Evolutionary conservation across 768 basidiomycete genomes (phyloP), one percentile per base, ranked within the genome.

Genomic region (Mycena rebaudengoi): DNA sequence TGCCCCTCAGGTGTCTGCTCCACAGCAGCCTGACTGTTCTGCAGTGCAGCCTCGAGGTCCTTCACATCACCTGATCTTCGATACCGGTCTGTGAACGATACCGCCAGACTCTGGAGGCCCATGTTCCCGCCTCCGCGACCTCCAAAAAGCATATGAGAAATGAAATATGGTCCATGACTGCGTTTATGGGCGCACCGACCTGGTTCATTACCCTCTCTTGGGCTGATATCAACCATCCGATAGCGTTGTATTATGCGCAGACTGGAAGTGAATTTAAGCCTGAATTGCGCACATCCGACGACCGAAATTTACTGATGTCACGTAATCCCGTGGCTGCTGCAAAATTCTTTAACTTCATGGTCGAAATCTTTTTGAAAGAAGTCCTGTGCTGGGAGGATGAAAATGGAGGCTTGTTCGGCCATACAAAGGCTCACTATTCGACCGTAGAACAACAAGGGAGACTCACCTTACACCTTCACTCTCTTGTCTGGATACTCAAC

Each of bases 181-280:
- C 62, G n/a, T 51, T 54, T 16, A 21, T 40, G 12, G 71, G 74
- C n/a, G 73, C 75, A 12, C 77, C 76, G 13, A 67, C 66, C 0
- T 79, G 78, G 77, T 79, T 73, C 64, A 70, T 79, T 0, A 80
- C 78, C 11, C 43, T 78, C 26, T 70, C 77, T 4, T 77, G 76
- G 13, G 72, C 70, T 18, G 76, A 57, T 16, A 14, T 21, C 1
- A 2, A 16, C 4, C 55, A 57, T 45, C 55, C 55, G 5, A 3
- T 57, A 13, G 39, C 39, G 1, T 4, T 57, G 3, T 57, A 57
- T 21, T 57, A 44, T 33, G 55, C 55, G 3, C 26, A 35, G 4
- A 45, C 4, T 2, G 43, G 37, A 14, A 57, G 29, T 10, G 23
- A 26, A 5, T 57, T 20, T n/a, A 23, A 18, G 1, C 55, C 55